These are phyloP conservation scores for Gossypium schwendimanii DNA, from an alignment of 441 rosid species.

Conservation along the genomic window DNA sequence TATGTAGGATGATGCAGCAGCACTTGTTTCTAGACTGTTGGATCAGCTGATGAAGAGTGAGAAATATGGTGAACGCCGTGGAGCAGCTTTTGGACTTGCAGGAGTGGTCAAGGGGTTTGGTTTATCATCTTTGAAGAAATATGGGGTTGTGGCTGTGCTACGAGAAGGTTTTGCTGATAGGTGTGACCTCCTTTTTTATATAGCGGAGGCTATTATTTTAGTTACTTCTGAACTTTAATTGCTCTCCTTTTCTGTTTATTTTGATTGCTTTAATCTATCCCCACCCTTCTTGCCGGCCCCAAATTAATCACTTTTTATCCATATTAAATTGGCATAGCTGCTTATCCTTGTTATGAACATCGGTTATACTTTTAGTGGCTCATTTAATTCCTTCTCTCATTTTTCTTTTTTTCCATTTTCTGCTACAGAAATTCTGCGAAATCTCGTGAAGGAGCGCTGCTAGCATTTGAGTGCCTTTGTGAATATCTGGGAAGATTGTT, in stretches of 20 bases:
- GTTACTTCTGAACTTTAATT: background rate
- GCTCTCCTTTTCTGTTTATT: background rate
- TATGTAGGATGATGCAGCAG: constrained; percentile 69
- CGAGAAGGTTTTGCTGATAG: constrained; percentile 80
- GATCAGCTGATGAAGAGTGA: constrained; percentile 87
- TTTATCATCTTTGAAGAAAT: constrained; percentile 78
- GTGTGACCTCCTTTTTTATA: constrained; percentile 28
- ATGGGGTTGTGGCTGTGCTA: constrained; percentile 52
- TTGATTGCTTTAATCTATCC: background rate
- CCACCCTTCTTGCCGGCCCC: background rate
- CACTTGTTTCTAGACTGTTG: constrained; percentile 70
- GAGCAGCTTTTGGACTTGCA: constrained; percentile 99
- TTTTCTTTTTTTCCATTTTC: constrained; percentile 15
- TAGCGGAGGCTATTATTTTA: background rate
- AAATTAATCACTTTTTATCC: background rate
- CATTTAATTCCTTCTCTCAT: background rate
- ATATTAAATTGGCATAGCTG: background rate
- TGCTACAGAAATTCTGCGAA: constrained; percentile 76
- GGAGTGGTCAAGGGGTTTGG: constrained; percentile 96
- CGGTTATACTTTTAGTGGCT: background rate
- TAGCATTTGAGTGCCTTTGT: constrained; percentile 97
- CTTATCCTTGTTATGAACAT: background rate
- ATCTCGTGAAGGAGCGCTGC: constrained; percentile 90
- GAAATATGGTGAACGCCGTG: constrained; percentile 97
- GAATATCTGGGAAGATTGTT: constrained; percentile 91